Evolutionary conservation across 73 alveolate genomes (phyloP), one percentile per base, ranked within the genome.

Genomic region (Paramecium sexaurelia): DNA sequence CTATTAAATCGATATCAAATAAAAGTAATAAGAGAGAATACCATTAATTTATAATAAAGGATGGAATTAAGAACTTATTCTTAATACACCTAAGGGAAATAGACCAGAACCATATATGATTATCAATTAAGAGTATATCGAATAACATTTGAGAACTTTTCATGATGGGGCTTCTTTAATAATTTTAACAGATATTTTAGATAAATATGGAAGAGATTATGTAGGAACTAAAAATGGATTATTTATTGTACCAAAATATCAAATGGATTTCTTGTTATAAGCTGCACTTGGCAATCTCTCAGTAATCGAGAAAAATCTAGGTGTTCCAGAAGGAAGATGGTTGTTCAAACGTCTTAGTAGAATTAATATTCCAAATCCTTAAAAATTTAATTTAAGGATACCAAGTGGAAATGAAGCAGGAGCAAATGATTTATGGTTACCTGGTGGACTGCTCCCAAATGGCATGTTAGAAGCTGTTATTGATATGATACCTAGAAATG

Each of bases 171-270:
- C 61, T 22, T 39, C 90, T 7, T 1, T 40, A 7, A 78, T 78
- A 22, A 26, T 45, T 29, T 37, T 40, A 5, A 78, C 68, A 2
- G 90, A 73, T 17, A 36, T 24, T 10, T 11, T 78, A 29, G 90
- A 78, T 78, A 41, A 78, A 2, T 22, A n/a, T 45, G 86, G 86
- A 35, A 41, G 73, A 78, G 75, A 78, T 10, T 22, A 22, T 20
- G 40, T 78, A 22, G 90, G 90, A 78, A 43, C 33, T 2, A 20
- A 40, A 43, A 45, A 78, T 78, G 90, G 90, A 39, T 78, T 29
- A 39, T 78, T 41, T 78, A 32, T 78, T 40, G 55, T 78, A 39
- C 90, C 90, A 17, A 17, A 24, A 43, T 29, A 17, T 9, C 7
- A 78, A 45, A 78, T 78, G 90, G 90, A 78, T 41, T 11, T 2